Evolutionary conservation across 495 filamentous ascomycete genomes (phyloP), one percentile per base, ranked within the genome.

Genomic region (Annulohypoxylon nitens): DNA sequence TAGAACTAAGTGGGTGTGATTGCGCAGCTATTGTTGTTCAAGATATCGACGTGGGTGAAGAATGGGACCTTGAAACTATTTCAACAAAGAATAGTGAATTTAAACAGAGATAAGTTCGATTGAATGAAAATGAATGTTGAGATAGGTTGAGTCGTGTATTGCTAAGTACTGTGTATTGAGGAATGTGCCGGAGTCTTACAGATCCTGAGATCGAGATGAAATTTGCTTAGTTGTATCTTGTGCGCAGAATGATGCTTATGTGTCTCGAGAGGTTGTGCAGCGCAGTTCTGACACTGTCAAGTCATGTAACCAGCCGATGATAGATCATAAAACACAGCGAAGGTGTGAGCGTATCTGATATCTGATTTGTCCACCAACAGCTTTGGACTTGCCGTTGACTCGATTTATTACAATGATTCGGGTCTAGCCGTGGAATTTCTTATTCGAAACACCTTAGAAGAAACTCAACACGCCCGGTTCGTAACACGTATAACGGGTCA

Each of bases 231-330:
- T 34, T 39, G 23, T 45, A 23, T 26, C 26, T 54, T 37, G 34
- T 64, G 34, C 34, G 23, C 33, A 33, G 20, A 30, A 48, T 61
- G 37, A 59, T 36, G 3, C 4, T 20, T 20, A 36, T 3, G 25
- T 54, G 12, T 20, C 16, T 16, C 43, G 16, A n/a, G 43, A 47
- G 25, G 60, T 36, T 8, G n/a, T 71, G 30, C 54, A 71, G 18
- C 45, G 37, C 36, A 41, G 43, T 33, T 55, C 39, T 73, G 58
- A 61, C 60, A 64, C 70, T 59, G 53, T 37, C 59, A 34, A 60
- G 50, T 18, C 23, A 73, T 73, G 70, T 61, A 65, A 47, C 71
- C 60, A 51, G n/a, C 70, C 64, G 64, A 53, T 64, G 51, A 61
- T 64, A 60, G 53, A 48, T 59, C 41, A 39, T 5, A 37, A 57